Base-by-base conservation (phyloP, 148 eudicot genomes). In the Simmondsia chinensis region DNA sequence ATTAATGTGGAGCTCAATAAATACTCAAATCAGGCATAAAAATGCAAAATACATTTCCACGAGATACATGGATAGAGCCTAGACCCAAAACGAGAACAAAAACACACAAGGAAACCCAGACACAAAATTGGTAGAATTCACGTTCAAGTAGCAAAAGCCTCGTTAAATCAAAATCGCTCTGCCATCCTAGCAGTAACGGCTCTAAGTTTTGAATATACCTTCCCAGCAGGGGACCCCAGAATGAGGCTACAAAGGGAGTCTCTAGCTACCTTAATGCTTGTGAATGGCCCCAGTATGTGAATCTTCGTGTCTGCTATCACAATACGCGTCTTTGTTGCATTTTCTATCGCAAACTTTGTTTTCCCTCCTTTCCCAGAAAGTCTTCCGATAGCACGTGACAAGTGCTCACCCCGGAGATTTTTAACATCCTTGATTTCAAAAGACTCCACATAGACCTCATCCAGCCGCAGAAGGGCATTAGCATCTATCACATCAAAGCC, bases 391-490 rank as follows among this genome's bases (percentile, higher is more conserved):
- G 96, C 96, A 36, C 96, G 69, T 0, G 96, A 86, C 17, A 72
- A 35, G 40, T 86, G 96, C 66, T 86, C 93, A 1, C 96, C 96
- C 52, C 53, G 54, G 20, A 86, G 68, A 18, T 83, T 86, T 63
- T 86, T 86, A 9, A 86, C 96, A 46, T 86, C 96, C 65, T 86
- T 86, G 43, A 82, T 73, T 59, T 86, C 93, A 7, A 86, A 86
- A 0, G 84, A 63, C 3, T 79, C 87, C 0, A 86, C 77, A 28
- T 63, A 86, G n/a, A 86, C 79, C 52, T 82, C 82, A 43, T 86
- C 96, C 63, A 82, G 54, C 19, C 93, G 60, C 43, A 86, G 51
- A 23, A 86, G 66, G 9, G 86, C 76, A 14, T 63, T 23, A 1
- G 96, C 96, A 20, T 86, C 93, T 16, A 59, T 56, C n/a, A 79